phyloP scores from a whole-genome alignment of 73 alveolate species.

The Effrenium voratum region DNA sequence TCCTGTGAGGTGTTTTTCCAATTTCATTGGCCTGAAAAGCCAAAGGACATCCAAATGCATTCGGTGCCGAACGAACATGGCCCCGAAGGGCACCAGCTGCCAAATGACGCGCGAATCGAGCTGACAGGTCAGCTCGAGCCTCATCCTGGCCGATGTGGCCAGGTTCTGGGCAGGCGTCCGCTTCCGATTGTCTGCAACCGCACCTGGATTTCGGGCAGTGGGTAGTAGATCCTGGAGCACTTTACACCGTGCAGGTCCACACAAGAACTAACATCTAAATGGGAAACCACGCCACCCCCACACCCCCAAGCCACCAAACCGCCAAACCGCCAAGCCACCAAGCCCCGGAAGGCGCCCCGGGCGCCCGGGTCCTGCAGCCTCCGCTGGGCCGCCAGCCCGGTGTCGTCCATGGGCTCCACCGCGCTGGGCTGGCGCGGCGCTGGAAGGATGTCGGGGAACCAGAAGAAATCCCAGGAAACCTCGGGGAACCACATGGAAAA shows the following conservation, averaged over 20 bases:
- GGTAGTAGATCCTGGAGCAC: not conserved
- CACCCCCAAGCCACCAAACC: not conserved
- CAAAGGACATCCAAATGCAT: too few relatives aligned
- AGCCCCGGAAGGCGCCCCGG: not conserved
- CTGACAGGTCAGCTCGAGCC: too few relatives aligned
- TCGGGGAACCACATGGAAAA: too few relatives aligned
- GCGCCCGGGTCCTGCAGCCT: not conserved
- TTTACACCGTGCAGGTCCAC: not conserved
- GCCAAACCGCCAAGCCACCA: not conserved
- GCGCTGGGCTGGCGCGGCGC: not conserved
- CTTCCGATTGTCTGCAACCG: not conserved
- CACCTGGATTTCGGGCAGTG: not conserved
- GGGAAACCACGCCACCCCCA: not conserved
- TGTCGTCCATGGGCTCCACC: conserved; percentile 5
- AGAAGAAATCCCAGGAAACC: too few relatives aligned
- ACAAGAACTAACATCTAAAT: not conserved
- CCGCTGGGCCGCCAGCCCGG: conserved; percentile 22
- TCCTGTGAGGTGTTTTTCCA: too few relatives aligned
- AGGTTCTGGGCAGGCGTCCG: too few relatives aligned
- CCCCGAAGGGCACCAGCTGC: too few relatives aligned
- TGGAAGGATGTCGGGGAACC: too few relatives aligned
- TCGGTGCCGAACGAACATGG: too few relatives aligned
- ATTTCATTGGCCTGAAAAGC: too few relatives aligned
- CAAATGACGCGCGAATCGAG: too few relatives aligned
- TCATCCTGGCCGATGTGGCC: too few relatives aligned